Evolutionary conservation across 139 green algal genomes (phyloP).

Genomic region (Chlorella vulgaris): DNA sequence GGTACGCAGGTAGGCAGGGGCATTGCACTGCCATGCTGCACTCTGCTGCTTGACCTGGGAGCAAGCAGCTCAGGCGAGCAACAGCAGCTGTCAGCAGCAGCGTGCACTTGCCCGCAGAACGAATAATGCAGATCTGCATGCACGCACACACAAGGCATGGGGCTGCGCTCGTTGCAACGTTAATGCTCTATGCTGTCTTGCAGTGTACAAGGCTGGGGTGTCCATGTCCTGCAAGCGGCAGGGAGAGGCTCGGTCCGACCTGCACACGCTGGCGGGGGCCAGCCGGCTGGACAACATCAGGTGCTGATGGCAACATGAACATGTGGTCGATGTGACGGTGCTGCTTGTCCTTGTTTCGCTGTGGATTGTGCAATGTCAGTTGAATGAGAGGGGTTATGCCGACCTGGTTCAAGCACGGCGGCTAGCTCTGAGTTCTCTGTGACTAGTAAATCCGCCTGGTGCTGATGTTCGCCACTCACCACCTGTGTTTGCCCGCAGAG

Average conservation of each 20-base stretch:
- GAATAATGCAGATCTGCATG: too few relatives aligned
- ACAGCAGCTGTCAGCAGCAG: neutral
- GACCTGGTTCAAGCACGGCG: too few relatives aligned
- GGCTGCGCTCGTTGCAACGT: too few relatives aligned
- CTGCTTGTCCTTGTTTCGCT: neutral
- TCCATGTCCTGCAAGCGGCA: conserved; percentile 65
- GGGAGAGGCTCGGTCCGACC: conserved; percentile 79
- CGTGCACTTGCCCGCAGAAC: neutral
- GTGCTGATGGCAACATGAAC: neutral
- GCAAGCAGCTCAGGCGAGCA: too few relatives aligned
- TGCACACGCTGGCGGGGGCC: conserved; percentile 62
- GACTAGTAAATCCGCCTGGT: too few relatives aligned
- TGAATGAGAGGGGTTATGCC: too few relatives aligned
- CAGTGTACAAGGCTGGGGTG: conserved; percentile 60
- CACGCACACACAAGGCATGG: too few relatives aligned
- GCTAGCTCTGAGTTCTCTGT: too few relatives aligned
- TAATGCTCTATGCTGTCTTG: neutral
- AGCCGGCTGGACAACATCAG: conserved; percentile 25
- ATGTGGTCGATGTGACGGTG: neutral
- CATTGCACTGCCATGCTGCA: neutral
- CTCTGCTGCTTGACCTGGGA: neutral
- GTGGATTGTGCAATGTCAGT: neutral
- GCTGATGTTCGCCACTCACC: too few relatives aligned
- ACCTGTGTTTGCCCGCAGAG: conserved; percentile 49
- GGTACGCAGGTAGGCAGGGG: conserved; percentile 68